These are phyloP conservation scores for Zizania latifolia DNA, from an alignment of 176 grass and related monocot genomes.

Conservation along the genomic window DNA sequence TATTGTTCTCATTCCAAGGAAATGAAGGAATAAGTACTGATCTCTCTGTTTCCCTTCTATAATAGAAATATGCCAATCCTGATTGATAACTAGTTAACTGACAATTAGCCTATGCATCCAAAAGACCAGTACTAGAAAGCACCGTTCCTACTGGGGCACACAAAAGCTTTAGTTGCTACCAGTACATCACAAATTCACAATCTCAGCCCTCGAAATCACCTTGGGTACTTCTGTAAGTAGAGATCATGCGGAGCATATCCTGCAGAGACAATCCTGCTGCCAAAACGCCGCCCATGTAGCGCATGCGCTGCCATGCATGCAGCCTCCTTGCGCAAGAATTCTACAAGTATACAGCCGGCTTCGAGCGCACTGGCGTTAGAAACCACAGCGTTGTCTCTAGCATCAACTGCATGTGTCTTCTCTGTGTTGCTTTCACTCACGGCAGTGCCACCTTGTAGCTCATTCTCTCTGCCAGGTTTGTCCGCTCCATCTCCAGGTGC, in stretches of 20 bases:
- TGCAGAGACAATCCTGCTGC: slow-evolving; percentile 36
- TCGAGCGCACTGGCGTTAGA: slow-evolving; percentile 20
- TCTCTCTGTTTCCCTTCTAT: not conserved
- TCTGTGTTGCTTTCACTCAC: not conserved
- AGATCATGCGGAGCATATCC: slow-evolving; percentile 52
- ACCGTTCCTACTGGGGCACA: not conserved
- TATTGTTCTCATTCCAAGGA: not conserved
- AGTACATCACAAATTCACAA: slow-evolving; percentile 5
- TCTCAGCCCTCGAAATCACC: slow-evolving; percentile 23
- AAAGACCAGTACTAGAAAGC: not conserved
- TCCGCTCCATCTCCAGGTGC: not conserved
- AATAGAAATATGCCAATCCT: slow-evolving; percentile 1
- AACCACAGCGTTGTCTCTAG: not conserved
- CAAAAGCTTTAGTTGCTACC: not conserved
- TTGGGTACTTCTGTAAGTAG: slow-evolving; percentile 51
- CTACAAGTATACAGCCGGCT: slow-evolving; percentile 69
- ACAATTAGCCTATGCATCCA: not conserved
- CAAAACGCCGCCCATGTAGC: slow-evolving; percentile 68
- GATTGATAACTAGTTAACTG: not conserved
- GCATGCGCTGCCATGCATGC: slow-evolving; percentile 55
- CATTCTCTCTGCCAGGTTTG: not conserved
- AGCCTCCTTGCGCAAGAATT: slow-evolving; percentile 78
- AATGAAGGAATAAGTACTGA: not conserved
- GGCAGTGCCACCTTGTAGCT: not conserved
- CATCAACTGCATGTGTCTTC: not conserved